A percentile compares a stretch with the other conserved stretches of the same genome.
Conservation (phyloP, 352 stramenopile species). For the Aphanomyces stellatus region DNA sequence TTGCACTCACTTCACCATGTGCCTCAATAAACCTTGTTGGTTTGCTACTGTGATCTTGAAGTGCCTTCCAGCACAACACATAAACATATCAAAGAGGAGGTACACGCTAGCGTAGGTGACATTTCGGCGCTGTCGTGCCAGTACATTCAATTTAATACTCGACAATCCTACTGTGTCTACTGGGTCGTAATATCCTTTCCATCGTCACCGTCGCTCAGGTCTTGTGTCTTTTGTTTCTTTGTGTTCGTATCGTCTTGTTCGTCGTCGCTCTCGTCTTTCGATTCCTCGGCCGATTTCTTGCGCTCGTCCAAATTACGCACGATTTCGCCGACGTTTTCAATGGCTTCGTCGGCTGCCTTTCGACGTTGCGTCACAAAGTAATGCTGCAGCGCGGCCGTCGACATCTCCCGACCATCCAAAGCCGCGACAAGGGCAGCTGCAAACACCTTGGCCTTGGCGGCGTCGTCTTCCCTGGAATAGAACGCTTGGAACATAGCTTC, state of each 20-base stretch:
- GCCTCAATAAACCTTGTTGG: too few species aligned
- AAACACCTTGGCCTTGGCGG: neutral
- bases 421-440: neutral
- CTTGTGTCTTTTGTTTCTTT: neutral
- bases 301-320: neutral
- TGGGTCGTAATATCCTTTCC: too few species aligned
- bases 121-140: too few species aligned
- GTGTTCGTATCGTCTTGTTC: neutral
- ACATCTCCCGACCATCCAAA: neutral
- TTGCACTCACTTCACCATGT: too few species aligned
- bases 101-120: too few species aligned
- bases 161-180: too few species aligned
- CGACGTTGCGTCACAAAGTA: conserved; percentile 10
- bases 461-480: neutral
- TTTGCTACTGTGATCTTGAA: too few species aligned
- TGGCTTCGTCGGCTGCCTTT: neutral
- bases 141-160: too few species aligned
- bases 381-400: conserved; percentile 3
- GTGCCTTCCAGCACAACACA: too few species aligned
- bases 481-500: neutral
- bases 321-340: neutral
- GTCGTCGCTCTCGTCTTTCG: neutral
- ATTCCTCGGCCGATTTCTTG: neutral
- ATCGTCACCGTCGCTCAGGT: too few species aligned
- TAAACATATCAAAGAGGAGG: too few species aligned